These are phyloP conservation scores for Irpex sp. DNA, from an alignment of 1,284 basidiomycete genomes.

Conservation along the genomic window DNA sequence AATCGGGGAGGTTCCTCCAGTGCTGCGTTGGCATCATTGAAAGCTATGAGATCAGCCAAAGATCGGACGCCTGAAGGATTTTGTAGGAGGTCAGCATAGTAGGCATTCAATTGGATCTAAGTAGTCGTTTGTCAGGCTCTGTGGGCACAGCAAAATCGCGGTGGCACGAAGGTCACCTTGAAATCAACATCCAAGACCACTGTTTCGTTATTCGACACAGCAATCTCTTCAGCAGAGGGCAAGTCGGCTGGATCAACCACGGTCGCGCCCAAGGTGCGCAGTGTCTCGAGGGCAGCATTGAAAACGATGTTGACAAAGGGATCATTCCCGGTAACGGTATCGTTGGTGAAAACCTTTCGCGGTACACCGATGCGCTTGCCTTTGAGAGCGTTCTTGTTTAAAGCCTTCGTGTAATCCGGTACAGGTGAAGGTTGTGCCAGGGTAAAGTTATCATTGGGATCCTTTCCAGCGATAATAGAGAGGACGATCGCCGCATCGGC, in stretches of 20 bases:
- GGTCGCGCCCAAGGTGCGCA: conserved; percentile 52
- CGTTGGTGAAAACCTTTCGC: conserved; percentile 39
- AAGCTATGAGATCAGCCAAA: conserved; percentile 53
- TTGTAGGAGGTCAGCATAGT: conserved; percentile 37
- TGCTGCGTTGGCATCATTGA: conserved; percentile 45
- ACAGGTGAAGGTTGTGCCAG: conserved; percentile 49
- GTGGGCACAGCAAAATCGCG: neutral
- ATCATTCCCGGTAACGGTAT: conserved; percentile 38
- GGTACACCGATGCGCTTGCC: conserved; percentile 65
- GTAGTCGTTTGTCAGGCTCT: neutral
- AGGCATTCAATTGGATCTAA: conserved; percentile 50
- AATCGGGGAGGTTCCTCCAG: conserved; percentile 50
- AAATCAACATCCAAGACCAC: conserved; percentile 53
- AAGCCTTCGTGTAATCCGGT: conserved; percentile 52
- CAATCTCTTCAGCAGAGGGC: conserved; percentile 52
- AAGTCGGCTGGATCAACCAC: conserved; percentile 62
- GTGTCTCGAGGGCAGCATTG: conserved; percentile 43
- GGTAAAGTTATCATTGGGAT: conserved; percentile 59
- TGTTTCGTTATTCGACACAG: conserved; percentile 47
- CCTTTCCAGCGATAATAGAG: conserved; percentile 56
- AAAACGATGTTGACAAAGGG: conserved; percentile 44
- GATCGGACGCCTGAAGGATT: conserved; percentile 53
- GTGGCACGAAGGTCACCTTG: conserved; percentile 37
- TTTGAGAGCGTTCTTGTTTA: conserved; percentile 44
- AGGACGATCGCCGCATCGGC: conserved; percentile 59